Evolutionary conservation across 352 stramenopile species (phyloP), one percentile per base, ranked within the genome.

Genomic region (Globisporangium alternatum): DNA sequence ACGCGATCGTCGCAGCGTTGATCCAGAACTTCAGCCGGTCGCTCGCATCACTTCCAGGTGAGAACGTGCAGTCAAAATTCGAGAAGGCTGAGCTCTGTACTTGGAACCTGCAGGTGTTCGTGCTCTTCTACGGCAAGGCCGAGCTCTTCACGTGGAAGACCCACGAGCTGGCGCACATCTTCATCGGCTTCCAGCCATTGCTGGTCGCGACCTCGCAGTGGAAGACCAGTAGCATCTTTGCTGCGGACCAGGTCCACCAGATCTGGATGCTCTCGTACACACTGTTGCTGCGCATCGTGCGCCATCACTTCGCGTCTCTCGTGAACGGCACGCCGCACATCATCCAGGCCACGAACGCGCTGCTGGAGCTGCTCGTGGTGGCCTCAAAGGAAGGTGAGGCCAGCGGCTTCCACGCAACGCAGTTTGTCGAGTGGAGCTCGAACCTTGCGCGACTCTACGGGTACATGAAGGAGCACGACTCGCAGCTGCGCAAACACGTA

Each of bases 381-480:
- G 49, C 55, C 4, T 76, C 69, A 9, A 54, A 52, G 5, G 28
- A 30, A 10, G 47, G 62, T 1, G 10, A 19, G 5, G 3, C n/a
- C n/a, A 48, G 51, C 17, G 19, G 22, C 43, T 10, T 56, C 12
- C 51, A 37, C 30, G 60, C 65, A 43, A 54, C 65, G 0, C 51
- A 68, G 25, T 68, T 72, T 52, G 65, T 69, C 1, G 80, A 92
- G 56, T 96, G 87, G 87, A 82, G 76, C 51, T 89, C 82, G n/a
- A 96, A 96, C 66, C 71, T 96, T 21, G 84, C 85, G 28, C 87
- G 87, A 55, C 71, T 96, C 25, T 94, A 92, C 60, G 87, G 87
- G 5, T 96, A 96, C 72, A 86, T 96, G 74, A 92, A 93, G 66
- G 78, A 86, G 44, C 87, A 94, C 62, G 80, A 90, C 52, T 68